Percentiles rank a stretch among this genome's conserved stretches.
phyloP scores from a whole-genome alignment of 2,329 filamentous ascomycete genomes.

The Neofusicoccum laricinum region DNA sequence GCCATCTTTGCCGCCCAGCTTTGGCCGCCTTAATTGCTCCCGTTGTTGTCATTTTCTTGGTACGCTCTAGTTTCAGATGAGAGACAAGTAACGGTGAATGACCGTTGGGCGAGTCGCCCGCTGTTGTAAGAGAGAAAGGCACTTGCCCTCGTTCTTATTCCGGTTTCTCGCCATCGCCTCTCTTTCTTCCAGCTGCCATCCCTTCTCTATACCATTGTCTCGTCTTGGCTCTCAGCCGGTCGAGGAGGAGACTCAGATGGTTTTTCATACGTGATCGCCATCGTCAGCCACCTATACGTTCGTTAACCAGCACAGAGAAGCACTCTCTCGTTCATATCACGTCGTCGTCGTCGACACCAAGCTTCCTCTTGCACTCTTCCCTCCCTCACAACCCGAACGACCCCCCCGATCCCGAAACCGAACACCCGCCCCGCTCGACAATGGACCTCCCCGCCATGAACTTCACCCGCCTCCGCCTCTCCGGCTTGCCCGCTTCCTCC shows the following conservation, averaged over 20 bases:
- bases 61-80: neutral
- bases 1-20: neutral
- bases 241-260: neutral
- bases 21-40: neutral
- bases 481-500: conserved; percentile 21
- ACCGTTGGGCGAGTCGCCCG: neutral
- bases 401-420: too few species aligned
- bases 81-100: conserved; percentile 1
- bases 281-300: neutral
- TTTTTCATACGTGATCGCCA: neutral
- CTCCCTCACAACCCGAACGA: too few species aligned
- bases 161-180: neutral
- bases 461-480: conserved; percentile 15
- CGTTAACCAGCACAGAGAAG: neutral
- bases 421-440: neutral
- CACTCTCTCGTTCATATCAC: neutral
- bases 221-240: neutral
- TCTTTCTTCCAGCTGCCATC: neutral
- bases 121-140: too few species aligned
- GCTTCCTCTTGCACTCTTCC: neutral
- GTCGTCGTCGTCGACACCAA: neutral
- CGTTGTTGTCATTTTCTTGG: neutral
- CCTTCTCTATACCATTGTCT: neutral
- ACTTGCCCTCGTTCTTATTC: neutral
- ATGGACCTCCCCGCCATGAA: neutral